Evolutionary conservation across 2,329 filamentous ascomycete genomes (phyloP).

Genomic region (Colletotrichum truncatum): DNA sequence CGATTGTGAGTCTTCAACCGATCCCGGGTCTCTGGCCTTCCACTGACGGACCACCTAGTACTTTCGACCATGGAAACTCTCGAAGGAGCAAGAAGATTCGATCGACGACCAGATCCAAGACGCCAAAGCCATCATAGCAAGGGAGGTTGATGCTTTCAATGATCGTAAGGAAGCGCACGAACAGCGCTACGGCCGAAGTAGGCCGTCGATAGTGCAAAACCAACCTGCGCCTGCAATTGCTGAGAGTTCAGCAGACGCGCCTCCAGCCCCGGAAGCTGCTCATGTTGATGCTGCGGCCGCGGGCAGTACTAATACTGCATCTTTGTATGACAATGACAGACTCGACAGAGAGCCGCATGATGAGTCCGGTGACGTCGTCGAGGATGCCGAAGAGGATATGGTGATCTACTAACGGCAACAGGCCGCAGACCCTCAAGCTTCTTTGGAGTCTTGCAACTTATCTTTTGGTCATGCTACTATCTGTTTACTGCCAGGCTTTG

Average conservation of each 20-base stretch:
- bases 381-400: conserved; percentile 88
- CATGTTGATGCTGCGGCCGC: conserved; percentile 43
- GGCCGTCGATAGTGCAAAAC: conserved; percentile 21
- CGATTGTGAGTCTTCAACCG: conserved; percentile 73
- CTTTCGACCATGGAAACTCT: conserved; percentile 85
- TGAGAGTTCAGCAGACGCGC: conserved; percentile 39
- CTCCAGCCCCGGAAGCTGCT: conserved; percentile 45
- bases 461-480: background rate
- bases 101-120: conserved; percentile 78
- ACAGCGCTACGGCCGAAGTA: conserved; percentile 36
- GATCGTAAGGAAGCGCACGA: conserved; percentile 50
- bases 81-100: conserved; percentile 71
- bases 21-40: background rate
- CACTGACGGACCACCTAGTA: conserved; percentile 63
- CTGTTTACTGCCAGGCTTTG: background rate
- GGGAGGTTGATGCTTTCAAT: conserved; percentile 72
- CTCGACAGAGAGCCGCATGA: conserved; percentile 65
- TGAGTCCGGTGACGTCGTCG: conserved; percentile 79
- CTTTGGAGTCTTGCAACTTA: conserved; percentile 3
- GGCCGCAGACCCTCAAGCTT: background rate
- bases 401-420: conserved; percentile 78
- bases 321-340: conserved; percentile 37
- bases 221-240: conserved; percentile 45
- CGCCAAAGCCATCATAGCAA: conserved; percentile 69
- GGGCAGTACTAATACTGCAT: conserved; percentile 45